Evolutionary conservation across 2,329 filamentous ascomycete genomes (phyloP), one percentile per base, ranked within the genome.

Genomic region (Sclerotinia minor): DNA sequence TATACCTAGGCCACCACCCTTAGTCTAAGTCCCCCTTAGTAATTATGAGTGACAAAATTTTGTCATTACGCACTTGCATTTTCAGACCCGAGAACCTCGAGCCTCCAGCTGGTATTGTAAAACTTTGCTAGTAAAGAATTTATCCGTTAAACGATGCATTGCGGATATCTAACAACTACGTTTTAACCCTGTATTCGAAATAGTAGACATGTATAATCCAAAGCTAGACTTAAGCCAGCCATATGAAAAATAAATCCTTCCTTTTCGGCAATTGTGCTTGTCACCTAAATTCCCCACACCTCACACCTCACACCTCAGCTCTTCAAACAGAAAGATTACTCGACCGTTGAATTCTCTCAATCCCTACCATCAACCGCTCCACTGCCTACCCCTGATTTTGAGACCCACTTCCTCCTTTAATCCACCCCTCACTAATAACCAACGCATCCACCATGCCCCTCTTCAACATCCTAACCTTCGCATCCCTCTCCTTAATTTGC

Each of bases 401-500:
- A 61, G 24, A 61, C 15, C 17, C 21, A 5, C 50, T n/a, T 13
- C 45, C 59, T 15, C 59, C 45, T 35, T 67, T 67, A 38, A 49
- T 38, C 65, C 59, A 67, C n/a, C 41, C 65, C 21, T 67, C 65
- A 21, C 49, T 53, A 35, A 38, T 64, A 32, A 76, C 72, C 38
- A 77, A 65, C 7, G 75, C 74, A 69, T 79, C 77, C 68, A 84
- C 73, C 55, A 87, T 76, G 41, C 75, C 79, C 50, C 76, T 77
- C 72, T 79, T 81, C 67, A 86, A 73, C 52, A 79, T 77, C 65
- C 76, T 74, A 64, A 85, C 76, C 72, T 83, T 82, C 72, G 83
- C 82, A 72, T 89, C 87, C 69, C 83, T 83, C 68, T 85, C 83
- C 74, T 82, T 83, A 73, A 91, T 82, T 70, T 83, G 82, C 53